A percentile compares a stretch with the other conserved stretches of the same genome.
Conservation (phyloP, 2,329 filamentous ascomycete genomes). For the Sclerotinia sclerotiorum region DNA sequence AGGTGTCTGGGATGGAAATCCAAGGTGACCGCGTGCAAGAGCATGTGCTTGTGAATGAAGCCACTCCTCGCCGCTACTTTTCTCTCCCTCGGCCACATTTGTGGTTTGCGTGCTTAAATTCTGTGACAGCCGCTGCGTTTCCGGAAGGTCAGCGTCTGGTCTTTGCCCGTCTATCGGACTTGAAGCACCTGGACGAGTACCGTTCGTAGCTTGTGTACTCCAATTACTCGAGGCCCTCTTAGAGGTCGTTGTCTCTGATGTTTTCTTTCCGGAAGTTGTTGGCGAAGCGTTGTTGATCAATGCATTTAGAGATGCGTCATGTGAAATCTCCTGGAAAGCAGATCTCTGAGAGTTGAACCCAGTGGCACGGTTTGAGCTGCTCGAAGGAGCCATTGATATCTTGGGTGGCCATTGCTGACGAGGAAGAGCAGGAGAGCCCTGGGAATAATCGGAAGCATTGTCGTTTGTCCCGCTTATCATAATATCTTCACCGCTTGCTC, state of each 20-base stretch:
- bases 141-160: conserved; percentile 47
- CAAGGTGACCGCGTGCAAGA: conserved; percentile 45
- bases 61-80: conserved; percentile 56
- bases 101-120: conserved; percentile 23
- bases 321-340: conserved; percentile 56
- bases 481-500: conserved; percentile 50
- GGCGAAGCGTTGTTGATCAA: conserved; percentile 84
- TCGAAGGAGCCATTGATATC: conserved; percentile 46
- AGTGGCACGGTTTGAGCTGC: conserved; percentile 28
- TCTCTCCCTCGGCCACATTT: conserved; percentile 36
- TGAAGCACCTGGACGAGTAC: conserved; percentile 43
- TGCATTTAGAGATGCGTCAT: conserved; percentile 58
- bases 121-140: conserved; percentile 47
- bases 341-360: conserved; percentile 58
- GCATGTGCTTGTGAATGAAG: conserved; percentile 58
- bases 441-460: conserved; percentile 40
- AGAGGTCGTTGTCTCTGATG: conserved; percentile 49
- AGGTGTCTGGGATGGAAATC: conserved; percentile 37
- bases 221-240: conserved; percentile 52
- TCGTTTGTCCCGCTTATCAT: conserved; percentile 61
- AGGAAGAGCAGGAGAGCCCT: conserved; percentile 51
- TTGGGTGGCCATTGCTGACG: conserved; percentile 41
- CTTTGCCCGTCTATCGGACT: conserved; percentile 34
- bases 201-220: conserved; percentile 73
- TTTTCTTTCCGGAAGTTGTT: conserved; percentile 79